Evolutionary conservation across 2,329 filamentous ascomycete species (phyloP).

Genomic region (Cercospora sp.): DNA sequence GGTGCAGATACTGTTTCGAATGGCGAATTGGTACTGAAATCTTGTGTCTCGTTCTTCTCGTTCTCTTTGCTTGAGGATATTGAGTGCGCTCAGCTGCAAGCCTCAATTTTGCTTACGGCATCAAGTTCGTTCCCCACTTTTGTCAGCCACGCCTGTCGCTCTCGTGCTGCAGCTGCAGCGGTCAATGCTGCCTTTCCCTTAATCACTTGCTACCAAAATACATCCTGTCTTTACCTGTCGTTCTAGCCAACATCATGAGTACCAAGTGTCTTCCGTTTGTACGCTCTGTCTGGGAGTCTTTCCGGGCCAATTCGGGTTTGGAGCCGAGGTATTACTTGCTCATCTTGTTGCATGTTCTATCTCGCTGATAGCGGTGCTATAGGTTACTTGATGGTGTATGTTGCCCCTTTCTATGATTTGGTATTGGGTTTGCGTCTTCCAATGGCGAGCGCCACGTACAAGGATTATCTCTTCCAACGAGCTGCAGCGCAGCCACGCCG

Average conservation of each 20-base stretch:
- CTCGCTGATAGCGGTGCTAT: not conserved
- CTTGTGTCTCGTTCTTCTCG: not conserved
- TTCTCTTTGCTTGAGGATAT: not conserved
- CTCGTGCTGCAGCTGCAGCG: not conserved
- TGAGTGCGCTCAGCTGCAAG: not conserved
- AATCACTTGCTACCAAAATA: not conserved
- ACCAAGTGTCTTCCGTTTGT: slow-evolving; percentile 35
- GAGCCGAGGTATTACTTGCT: slow-evolving; percentile 69
- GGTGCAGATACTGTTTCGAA: slow-evolving; percentile 23
- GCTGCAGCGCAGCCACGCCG: not conserved
- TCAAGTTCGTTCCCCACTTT: not conserved
- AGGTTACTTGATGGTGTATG: slow-evolving; percentile 44
- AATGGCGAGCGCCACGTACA: not conserved
- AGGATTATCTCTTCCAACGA: not conserved
- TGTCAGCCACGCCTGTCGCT: not conserved
- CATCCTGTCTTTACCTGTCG: not conserved
- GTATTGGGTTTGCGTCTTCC: not conserved
- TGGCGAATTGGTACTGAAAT: slow-evolving; percentile 3
- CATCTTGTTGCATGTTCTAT: not conserved
- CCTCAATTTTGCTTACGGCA: not conserved
- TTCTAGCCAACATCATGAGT: not conserved
- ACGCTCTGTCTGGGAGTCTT: slow-evolving; percentile 55
- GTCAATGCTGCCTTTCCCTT: not conserved
- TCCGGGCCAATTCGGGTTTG: slow-evolving; percentile 79
- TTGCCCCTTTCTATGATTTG: not conserved